Percentiles rank a stretch among this genome's conserved stretches.
These are phyloP conservation scores for Athelia psychrophila DNA, from an alignment of 1,284 basidiomycete species.

Conservation along the genomic window DNA sequence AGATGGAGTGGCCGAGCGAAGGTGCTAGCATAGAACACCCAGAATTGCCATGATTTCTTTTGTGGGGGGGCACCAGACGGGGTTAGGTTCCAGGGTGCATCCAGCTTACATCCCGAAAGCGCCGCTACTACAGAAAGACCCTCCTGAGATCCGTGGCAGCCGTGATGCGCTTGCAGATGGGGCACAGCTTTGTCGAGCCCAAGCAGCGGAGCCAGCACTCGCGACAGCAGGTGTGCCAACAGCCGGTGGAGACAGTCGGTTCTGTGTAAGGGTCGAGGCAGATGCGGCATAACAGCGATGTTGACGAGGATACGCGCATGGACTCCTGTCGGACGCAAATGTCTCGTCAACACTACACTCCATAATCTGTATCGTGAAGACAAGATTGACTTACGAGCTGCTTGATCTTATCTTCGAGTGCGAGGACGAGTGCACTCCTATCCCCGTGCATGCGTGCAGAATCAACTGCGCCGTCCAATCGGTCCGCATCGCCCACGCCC, in stretches of 20 bases:
- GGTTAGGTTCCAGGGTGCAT: no score
- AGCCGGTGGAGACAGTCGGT: slow-evolving; percentile 77
- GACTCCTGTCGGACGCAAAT: no score
- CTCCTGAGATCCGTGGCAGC: slow-evolving; percentile 66
- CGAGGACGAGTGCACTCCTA: slow-evolving; percentile 41
- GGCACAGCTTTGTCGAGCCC: slow-evolving; percentile 76
- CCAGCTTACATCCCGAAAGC: background rate
- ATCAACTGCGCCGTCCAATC: slow-evolving; percentile 47
- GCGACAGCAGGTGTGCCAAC: slow-evolving; percentile 81
- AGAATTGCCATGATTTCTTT: no score
- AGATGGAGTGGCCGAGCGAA: no score
- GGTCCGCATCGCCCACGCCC: slow-evolving; percentile 41
- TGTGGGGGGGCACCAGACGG: no score
- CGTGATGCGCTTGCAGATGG: slow-evolving; percentile 82
- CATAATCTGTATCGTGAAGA: no score
- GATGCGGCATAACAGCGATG: slow-evolving; percentile 63
- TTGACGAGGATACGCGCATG: slow-evolving; percentile 40
- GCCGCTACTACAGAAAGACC: slow-evolving; percentile 49
- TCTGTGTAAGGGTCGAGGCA: slow-evolving; percentile 75
- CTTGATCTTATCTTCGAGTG: slow-evolving; percentile 60
- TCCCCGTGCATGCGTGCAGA: slow-evolving; percentile 48
- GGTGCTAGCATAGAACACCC: no score
- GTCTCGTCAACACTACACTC: no score
- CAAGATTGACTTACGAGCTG: slow-evolving; percentile 45
- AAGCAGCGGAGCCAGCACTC: slow-evolving; percentile 79